Evolutionary conservation across 2,329 filamentous ascomycete genomes (phyloP), one percentile per base, ranked within the genome.

Genomic region (Esteya vermicola): DNA sequence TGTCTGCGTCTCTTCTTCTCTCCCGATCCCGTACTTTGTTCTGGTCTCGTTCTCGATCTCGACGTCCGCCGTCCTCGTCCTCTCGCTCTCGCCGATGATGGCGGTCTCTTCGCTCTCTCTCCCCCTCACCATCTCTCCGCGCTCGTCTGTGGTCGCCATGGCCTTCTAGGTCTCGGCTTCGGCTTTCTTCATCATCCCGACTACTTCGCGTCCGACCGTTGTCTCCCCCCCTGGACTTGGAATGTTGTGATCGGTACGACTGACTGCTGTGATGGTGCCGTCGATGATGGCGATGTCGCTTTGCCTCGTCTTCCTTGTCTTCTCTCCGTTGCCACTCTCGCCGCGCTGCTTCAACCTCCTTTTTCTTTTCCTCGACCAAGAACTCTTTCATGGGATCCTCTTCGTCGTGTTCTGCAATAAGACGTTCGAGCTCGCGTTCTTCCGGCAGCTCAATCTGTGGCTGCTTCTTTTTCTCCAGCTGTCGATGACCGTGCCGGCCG

Each of bases 361-460:
- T 85, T 59, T 83, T 86, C 70, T 96, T 95, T 60, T 93, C 82
- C 47, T 89, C 75, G 38, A 95, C 77, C 47, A 96, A 56, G 51
- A 84, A 95, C 28, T 75, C 77, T 60, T 94, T 95, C 91, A 98
- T 98, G 0, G 91, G 91, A 57, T 98, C 91, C 45, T 96, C 89
- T 20, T 95, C 88, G 48, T 96, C 91, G 47, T 93, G 81, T 14
- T 89, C 78, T 40, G 72, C 64, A 39, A 93, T 75, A 41, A 96
- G 57, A 33, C 76, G 70, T 38, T 75, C 75, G 37, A 96, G 61
- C 55, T 96, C 88, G 41, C 67, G 64, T 61, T 96, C 88, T 54
- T 95, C 88, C 45, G 76, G 81, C 10, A 94, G 59, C 63, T 83
- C 58, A 2, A 80, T 79, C 43, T 82, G 63, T 39, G 41, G 42